Evolutionary conservation across 2,329 filamentous ascomycete genomes (phyloP), one percentile per base, ranked within the genome.

Genomic region (Xylaria sp.): DNA sequence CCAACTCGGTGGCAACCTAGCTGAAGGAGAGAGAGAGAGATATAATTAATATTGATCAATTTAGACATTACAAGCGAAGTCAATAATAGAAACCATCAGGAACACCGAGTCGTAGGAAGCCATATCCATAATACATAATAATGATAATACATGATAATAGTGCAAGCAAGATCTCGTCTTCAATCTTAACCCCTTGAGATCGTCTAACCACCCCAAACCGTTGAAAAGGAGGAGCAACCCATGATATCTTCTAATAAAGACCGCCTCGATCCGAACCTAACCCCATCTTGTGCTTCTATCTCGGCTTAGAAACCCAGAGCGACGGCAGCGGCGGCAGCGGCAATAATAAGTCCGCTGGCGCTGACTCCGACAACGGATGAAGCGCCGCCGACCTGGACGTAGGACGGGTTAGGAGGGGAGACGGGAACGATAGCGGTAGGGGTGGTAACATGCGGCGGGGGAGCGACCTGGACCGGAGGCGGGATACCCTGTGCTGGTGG

Each of bases 351-450:
- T 1, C 72, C 68, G 0, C 37, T 23, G 4, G 18, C 20, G 44
- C 56, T 46, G 2, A 61, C 64, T 13, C 12, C 48, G n/a, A 23
- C 51, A 28, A 48, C 4, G 12, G 58, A 3, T 8, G 66, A 48
- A 58, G 66, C 74, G 46, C 69, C 56, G n/a, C 57, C 69, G n/a
- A 72, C 67, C 25, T 69, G 69, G 37, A 72, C 18, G 10, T 63
- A 34, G 2, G 65, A 37, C 2, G 67, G 63, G 55, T 31, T 15
- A 4, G 50, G 41, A 7, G 20, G 28, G 41, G 57, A 18, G 8
- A 18, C 18, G 10, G 67, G 23, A 18, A 37, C 39, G 28, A 9
- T 15, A 3, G n/a, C 23, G 50, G 54, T 63, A 46, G 68, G 31
- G 23, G 66, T 60, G 54, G 23, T 15, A 28, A 28, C 50, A 0